Evolutionary conservation across 257 asterid genomes (phyloP), one percentile per base, ranked within the genome.

Genomic region (Ligustrum vulgare): DNA sequence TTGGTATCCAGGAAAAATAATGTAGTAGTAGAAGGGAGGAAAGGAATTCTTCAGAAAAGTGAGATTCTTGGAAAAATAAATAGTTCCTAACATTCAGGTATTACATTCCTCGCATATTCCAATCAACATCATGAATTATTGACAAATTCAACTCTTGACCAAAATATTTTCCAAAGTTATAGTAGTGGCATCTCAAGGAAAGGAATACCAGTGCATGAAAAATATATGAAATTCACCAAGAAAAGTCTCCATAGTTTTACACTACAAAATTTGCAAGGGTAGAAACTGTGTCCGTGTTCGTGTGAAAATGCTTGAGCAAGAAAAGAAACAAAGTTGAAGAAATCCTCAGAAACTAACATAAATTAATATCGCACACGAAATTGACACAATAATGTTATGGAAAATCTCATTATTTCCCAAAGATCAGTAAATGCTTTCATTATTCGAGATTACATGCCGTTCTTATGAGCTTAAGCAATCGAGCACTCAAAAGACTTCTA

Each of bases 351-450:
- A 54, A 28, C 60, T 45, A 73, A 75, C 11, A 41, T 20, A 47
- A 70, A 75, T 41, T 43, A 13, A 23, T 18, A 60, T 51, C 28
- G 34, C n/a, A 49, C 37, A 33, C 56, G 67, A 64, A 65, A 74
- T 25, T 70, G 66, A 43, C 43, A 56, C 67, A 67, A 69, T n/a
- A 76, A 67, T 54, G 64, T 68, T 85, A 94, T n/a, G n/a, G n/a
- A n/a, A n/a, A n/a, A 28, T 28, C 31, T 28, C 31, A 28, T 28
- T 28, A 28, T 28, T 28, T 28, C 31, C 31, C 31, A 28, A 28
- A 28, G 0, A 28, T 28, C 31, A 28, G 31, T 0, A 28, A 28
- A 28, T 28, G n/a, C n/a, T n/a, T n/a, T 28, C 31, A 28, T 28
- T 28, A 28, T 28, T 28, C 31, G 31, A 28, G 31, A 28, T 28